phyloP scores from a whole-genome alignment of 768 basidiomycete genomes.

The Termitomyces bulborhizus region DNA sequence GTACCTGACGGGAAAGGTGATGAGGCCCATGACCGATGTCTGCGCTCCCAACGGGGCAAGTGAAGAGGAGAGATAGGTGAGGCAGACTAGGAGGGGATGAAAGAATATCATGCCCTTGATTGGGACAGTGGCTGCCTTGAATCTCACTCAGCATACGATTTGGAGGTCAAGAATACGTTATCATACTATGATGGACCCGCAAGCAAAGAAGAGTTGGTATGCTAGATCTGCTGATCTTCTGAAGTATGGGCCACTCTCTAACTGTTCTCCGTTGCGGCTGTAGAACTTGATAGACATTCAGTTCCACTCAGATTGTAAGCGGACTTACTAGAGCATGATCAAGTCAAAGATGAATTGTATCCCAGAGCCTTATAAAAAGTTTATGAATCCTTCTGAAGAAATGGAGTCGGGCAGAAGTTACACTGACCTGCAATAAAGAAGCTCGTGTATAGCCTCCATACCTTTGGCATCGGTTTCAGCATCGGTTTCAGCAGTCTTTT shows the following conservation, averaged over 20 bases:
- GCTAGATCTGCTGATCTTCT: conserved; percentile 68
- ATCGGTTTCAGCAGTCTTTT: background rate
- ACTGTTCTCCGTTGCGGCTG: conserved; percentile 59
- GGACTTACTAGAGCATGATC: conserved; percentile 63
- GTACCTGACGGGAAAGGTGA: conserved; percentile 67
- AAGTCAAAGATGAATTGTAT: conserved; percentile 60
- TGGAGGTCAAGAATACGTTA: background rate
- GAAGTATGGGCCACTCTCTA: conserved; percentile 57
- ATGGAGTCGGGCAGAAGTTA: background rate
- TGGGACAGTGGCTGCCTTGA: conserved; percentile 50
- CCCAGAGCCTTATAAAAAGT: conserved; percentile 30
- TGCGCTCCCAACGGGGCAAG: conserved; percentile 61
- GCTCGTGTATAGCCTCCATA: conserved; percentile 70
- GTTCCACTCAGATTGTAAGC: background rate
- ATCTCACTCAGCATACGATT: background rate
- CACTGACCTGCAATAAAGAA: conserved; percentile 65
- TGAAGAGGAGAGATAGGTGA: conserved; percentile 63
- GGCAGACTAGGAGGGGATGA: conserved; percentile 57
- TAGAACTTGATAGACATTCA: background rate
- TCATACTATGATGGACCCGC: conserved; percentile 55
- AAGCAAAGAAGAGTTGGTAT: conserved; percentile 61
- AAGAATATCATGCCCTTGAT: conserved; percentile 50
- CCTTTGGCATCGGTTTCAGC: conserved; percentile 25
- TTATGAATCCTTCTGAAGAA: background rate
- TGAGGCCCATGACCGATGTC: conserved; percentile 73